phyloP scores from a whole-genome alignment of 1,139 yeast genomes.

The Protomyces arabidopsidicola region DNA sequence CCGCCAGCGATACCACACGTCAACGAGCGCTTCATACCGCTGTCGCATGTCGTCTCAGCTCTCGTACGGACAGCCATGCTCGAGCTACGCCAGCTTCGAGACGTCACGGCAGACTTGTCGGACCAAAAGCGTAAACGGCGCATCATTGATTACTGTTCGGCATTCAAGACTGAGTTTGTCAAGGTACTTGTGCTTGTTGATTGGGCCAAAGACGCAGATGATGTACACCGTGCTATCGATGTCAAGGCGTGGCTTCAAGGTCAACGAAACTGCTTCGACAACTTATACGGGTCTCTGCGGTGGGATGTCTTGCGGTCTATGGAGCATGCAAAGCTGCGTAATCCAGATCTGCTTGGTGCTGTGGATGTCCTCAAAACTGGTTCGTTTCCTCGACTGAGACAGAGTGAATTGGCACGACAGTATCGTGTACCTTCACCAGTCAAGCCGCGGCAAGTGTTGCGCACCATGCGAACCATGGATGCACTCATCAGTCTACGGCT shows the following conservation, averaged over 20 bases:
- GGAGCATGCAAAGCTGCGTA: slow-evolving; percentile 72
- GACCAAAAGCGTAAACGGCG: slow-evolving; percentile 63
- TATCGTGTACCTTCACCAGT: slow-evolving; percentile 46
- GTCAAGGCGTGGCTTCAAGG: slow-evolving; percentile 81
- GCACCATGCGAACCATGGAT: slow-evolving; percentile 65
- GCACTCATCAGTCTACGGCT: slow-evolving; percentile 68
- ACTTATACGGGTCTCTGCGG: slow-evolving; percentile 58
- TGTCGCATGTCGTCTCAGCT: slow-evolving; percentile 55
- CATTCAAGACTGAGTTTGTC: slow-evolving; percentile 72
- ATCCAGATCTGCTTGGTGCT: slow-evolving; percentile 82
- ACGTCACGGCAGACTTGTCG: slow-evolving; percentile 54
- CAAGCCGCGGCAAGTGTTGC: slow-evolving; percentile 54
- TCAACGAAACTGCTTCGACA: slow-evolving; percentile 63
- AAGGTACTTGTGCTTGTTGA: slow-evolving; percentile 77
- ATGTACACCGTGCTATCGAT: slow-evolving; percentile 72
- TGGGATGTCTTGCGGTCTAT: slow-evolving; percentile 57
- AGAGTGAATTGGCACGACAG: slow-evolving; percentile 35
- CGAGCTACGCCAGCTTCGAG: slow-evolving; percentile 58
- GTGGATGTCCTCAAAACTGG: slow-evolving; percentile 77
- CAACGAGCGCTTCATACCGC: slow-evolving; percentile 62
- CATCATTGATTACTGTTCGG: slow-evolving; percentile 62
- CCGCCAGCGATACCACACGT: slow-evolving; percentile 65
- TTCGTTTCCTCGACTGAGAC: slow-evolving; percentile 31
- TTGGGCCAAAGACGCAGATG: slow-evolving; percentile 74
- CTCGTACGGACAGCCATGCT: slow-evolving; percentile 61